Evolutionary conservation across 1,284 basidiomycete species (phyloP).

Genomic region (Ustilago bromivora): DNA sequence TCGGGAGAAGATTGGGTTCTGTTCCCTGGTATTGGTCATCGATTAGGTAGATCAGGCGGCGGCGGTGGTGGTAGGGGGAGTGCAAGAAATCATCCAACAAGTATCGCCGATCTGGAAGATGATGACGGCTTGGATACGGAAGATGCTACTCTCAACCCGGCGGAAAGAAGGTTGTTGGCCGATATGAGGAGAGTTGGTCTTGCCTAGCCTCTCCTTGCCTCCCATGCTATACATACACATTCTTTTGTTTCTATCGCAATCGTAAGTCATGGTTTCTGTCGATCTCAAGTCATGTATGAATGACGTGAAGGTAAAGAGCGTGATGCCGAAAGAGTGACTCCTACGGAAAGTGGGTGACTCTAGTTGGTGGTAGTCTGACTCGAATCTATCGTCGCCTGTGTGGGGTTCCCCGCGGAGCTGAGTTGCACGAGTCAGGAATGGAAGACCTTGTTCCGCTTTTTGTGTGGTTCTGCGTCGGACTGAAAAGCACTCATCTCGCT

Average conservation of each 20-base stretch:
- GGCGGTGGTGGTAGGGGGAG: neutral
- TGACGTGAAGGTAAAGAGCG: neutral
- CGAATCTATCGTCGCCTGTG: neutral
- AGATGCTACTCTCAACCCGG: slow-evolving; percentile 35
- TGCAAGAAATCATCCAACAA: slow-evolving; percentile 36
- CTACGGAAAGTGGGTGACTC: neutral
- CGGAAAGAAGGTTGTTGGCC: slow-evolving; percentile 50
- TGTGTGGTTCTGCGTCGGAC: too few species aligned
- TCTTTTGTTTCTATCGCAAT: slow-evolving; percentile 2
- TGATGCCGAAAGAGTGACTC: slow-evolving; percentile 13
- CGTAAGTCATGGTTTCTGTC: neutral
- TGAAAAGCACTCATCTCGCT: too few species aligned
- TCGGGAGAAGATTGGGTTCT: slow-evolving; percentile 63
- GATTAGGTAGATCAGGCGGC: slow-evolving; percentile 16
- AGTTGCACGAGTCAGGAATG: slow-evolving; percentile 23
- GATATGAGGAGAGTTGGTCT: slow-evolving; percentile 53
- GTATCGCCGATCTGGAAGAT: slow-evolving; percentile 48
- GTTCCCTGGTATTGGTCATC: slow-evolving; percentile 54
- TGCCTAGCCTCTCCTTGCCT: neutral
- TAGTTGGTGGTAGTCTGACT: neutral
- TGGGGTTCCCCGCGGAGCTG: slow-evolving; percentile 17
- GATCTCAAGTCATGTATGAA: neutral
- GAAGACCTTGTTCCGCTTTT: slow-evolving; percentile 17
- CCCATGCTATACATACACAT: neutral
- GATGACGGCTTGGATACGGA: slow-evolving; percentile 38